A percentile compares a stretch with the other conserved stretches of the same genome.
phyloP scores from a whole-genome alignment of 2,329 filamentous ascomycete species.

The Ploettnerulaceae sp. region DNA sequence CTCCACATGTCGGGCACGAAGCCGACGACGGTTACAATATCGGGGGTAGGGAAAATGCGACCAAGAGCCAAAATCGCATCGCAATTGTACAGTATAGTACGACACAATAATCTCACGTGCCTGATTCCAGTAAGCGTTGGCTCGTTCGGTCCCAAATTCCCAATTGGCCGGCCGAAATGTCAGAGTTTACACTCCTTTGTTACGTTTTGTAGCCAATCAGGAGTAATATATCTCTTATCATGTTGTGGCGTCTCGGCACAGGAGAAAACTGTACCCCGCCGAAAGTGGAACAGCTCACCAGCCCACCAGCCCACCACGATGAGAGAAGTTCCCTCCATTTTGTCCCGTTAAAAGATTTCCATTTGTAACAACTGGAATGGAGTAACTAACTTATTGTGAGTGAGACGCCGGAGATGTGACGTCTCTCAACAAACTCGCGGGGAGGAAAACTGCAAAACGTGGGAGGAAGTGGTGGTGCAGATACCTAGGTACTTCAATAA shows the following conservation, averaged over 20 bases:
- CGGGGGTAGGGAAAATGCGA: background rate
- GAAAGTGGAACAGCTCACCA: background rate
- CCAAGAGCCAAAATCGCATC: background rate
- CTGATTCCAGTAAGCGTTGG: too few relatives aligned
- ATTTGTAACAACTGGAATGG: constrained; percentile 20
- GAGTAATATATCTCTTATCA: too few relatives aligned
- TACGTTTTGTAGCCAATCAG: too few relatives aligned
- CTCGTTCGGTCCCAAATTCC: too few relatives aligned
- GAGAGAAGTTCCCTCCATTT: constrained; percentile 9
- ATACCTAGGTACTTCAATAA: too few relatives aligned
- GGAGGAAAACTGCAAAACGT: too few relatives aligned
- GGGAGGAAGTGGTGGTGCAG: constrained; percentile 6
- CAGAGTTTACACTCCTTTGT: too few relatives aligned
- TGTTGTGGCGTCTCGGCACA: background rate
- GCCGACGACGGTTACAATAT: background rate
- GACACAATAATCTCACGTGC: too few relatives aligned
- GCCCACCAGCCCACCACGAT: too few relatives aligned
- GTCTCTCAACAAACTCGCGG: too few relatives aligned
- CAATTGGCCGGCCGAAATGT: too few relatives aligned
- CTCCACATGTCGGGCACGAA: background rate
- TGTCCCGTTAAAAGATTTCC: constrained; percentile 21
- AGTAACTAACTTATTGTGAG: constrained; percentile 1
- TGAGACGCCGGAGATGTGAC: constrained; percentile 3
- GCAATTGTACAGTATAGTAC: background rate
- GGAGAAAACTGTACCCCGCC: background rate